A percentile compares a stretch with the other conserved stretches of the same genome.
Conservation (phyloP, 148 eudicot species). For the Talinum fruticosum region DNA sequence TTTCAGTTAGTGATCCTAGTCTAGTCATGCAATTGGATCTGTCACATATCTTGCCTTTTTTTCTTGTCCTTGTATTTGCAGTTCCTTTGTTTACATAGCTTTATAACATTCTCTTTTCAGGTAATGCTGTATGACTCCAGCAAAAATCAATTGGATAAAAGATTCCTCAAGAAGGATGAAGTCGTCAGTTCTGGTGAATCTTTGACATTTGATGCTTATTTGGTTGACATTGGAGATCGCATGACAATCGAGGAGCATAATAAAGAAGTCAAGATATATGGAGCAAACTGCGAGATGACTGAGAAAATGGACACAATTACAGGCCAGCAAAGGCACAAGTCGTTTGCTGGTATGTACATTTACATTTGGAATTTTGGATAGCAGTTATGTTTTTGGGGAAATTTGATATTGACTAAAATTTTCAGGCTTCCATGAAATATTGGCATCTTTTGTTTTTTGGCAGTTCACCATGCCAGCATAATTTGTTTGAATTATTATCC, state of each 20-base stretch:
- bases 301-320: conserved; percentile 20
- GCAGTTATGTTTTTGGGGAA: not conserved
- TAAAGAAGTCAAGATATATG: conserved; percentile 28
- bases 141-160: conserved; percentile 56
- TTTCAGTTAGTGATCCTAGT: not conserved
- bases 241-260: conserved; percentile 33
- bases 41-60: not conserved
- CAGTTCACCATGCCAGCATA: not conserved
- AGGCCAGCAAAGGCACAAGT: conserved; percentile 13
- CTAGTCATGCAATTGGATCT: not conserved
- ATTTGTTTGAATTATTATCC: not conserved
- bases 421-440: not conserved
- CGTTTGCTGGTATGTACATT: conserved; percentile 29
- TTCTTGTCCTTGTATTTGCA: not conserved
- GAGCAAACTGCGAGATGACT: conserved; percentile 17
- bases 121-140: conserved; percentile 57
- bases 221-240: conserved; percentile 76
- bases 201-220: conserved; percentile 53
- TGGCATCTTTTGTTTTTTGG: not conserved
- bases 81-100: not conserved
- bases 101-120: conserved; percentile 34
- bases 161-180: conserved; percentile 75
- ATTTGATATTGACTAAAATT: not conserved
- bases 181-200: conserved; percentile 56
- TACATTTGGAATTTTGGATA: not conserved